Evolutionary conservation across 306 rosid species (phyloP), one percentile per base, ranked within the genome.

Genomic region (Phaseolus lunatus): DNA sequence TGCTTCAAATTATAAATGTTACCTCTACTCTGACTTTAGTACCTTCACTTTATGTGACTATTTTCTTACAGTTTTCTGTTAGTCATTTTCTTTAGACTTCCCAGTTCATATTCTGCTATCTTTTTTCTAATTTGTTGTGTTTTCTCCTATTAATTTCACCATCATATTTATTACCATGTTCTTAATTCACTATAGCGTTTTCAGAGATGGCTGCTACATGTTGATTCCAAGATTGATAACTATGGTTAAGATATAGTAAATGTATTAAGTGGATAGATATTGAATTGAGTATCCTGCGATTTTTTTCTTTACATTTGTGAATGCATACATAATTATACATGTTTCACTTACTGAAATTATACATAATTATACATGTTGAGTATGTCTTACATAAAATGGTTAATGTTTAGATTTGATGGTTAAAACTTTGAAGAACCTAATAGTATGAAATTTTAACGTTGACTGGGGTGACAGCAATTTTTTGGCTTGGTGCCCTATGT

Each of bases 401-500:
- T 15, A 53, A 29, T 72, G 57, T 14, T 19, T 52, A 57, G 44
- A 18, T 41, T 35, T 61, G 37, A 47, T 49, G 53, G n/a, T 45
- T 37, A 53, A 39, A 68, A 68, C 58, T 43, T 44, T 13, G 3
- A 19, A 19, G 70, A 56, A 56, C 35, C 49, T 53, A 41, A 0
- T n/a, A 43, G 54, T 64, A 16, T 50, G 39, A 8, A 33, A 54
- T 53, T 35, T 11, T 19, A 52, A 16, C 5, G 15, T 23, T 12
- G 67, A 6, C 15, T 48, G 35, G 11, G 13, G 3, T 65, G 50
- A 49, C 49, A 24, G 22, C 33, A 16, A 35, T 24, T 33, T 31
- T 48, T 31, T 67, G 72, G 47, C 44, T 24, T 9, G 66, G n/a
- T 62, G 16, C 78, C 57, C 56, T 76, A 39, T 72, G 77, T 75